Conservation (phyloP, 2,329 filamentous ascomycete genomes). For the Ophiostoma sp. region DNA sequence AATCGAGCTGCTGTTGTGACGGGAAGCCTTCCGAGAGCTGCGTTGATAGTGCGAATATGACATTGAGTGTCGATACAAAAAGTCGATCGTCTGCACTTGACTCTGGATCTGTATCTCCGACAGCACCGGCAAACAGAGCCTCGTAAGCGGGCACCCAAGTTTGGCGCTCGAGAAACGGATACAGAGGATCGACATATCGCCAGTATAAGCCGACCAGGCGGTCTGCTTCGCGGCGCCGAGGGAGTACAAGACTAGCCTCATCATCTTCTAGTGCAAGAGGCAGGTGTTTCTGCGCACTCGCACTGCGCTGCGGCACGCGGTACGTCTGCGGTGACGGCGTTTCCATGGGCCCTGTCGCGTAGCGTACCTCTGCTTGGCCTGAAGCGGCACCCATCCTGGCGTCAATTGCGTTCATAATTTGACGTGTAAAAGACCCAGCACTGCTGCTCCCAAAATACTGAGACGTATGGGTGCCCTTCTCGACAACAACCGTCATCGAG, state of each 20-base stretch:
- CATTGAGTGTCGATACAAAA: background rate
- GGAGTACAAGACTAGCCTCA: background rate
- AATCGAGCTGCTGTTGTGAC: background rate
- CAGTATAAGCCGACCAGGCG: background rate
- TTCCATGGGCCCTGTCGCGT: background rate
- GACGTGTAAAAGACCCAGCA: constrained; percentile 18
- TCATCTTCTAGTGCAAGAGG: background rate
- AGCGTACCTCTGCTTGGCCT: background rate
- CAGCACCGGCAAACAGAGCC: background rate
- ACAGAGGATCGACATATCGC: background rate
- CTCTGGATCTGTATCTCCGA: background rate
- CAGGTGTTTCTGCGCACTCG: background rate
- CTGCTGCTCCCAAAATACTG: constrained; percentile 20
- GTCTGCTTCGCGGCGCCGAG: background rate
- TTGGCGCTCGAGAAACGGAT: background rate
- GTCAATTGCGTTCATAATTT: constrained; percentile 19
- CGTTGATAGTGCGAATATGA: background rate
- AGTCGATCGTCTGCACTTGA: background rate
- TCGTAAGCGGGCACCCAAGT: background rate
- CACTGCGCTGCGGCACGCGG: background rate
- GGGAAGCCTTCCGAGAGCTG: background rate
- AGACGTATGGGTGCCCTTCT: background rate
- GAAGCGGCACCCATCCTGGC: constrained; percentile 5
- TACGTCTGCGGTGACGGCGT: background rate
- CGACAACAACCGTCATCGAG: background rate